phyloP scores from a whole-genome alignment of 1,284 basidiomycete genomes.

The Sporisorium iseilematis-ciliati region DNA sequence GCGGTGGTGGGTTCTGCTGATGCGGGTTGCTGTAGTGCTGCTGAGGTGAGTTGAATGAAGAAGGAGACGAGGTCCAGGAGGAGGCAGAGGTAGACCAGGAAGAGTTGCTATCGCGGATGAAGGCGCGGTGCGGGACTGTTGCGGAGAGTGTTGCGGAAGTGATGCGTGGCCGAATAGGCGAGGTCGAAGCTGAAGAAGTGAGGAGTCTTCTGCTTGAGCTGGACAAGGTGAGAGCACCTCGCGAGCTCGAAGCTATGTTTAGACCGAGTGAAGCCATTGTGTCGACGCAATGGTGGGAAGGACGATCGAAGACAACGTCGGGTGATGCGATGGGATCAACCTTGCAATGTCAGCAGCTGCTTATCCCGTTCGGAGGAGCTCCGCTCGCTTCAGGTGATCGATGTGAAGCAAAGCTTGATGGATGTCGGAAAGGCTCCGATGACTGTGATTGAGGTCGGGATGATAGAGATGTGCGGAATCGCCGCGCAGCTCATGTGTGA shows the following conservation, averaged over 20 bases:
- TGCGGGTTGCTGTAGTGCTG: conserved; percentile 3
- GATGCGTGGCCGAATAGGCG: conserved; percentile 16
- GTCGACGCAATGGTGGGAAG: neutral
- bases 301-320: too few relatives aligned
- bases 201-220: conserved; percentile 9
- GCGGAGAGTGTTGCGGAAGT: neutral
- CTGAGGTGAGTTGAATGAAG: neutral
- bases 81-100: conserved; percentile 30
- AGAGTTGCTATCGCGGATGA: conserved; percentile 34
- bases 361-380: neutral
- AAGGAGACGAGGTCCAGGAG: conserved; percentile 32
- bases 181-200: conserved; percentile 6
- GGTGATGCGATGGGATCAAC: neutral
- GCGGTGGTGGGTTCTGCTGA: conserved; percentile 14
- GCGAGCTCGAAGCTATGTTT: conserved; percentile 29
- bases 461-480: too few relatives aligned
- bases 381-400: neutral
- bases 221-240: conserved; percentile 9
- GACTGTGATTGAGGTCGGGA: neutral
- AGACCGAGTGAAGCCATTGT: conserved; percentile 31
- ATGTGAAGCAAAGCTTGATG: neutral
- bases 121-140: conserved; percentile 14
- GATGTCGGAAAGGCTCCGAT: neutral
- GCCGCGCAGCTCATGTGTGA: too few relatives aligned
- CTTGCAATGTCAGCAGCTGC: neutral